Percentiles rank a stretch among this genome's conserved stretches.
These are phyloP conservation scores for Talaromyces verruculosus DNA, from an alignment of 2,329 filamentous ascomycete genomes.

Conservation along the genomic window DNA sequence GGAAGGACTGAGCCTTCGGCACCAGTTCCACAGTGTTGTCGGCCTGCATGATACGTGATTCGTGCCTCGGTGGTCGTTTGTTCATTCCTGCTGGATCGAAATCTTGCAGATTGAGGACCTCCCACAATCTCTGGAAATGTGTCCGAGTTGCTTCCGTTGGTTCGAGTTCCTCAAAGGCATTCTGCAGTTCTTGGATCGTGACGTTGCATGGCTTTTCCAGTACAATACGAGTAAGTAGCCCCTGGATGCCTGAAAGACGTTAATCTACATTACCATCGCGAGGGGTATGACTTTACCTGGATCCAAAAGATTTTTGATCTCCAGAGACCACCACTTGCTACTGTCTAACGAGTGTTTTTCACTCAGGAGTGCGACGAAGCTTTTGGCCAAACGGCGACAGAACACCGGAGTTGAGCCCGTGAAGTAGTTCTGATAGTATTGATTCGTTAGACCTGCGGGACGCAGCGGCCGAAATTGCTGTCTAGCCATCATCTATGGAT, in stretches of 20 bases:
- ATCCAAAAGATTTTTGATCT: neutral
- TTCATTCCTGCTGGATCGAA: too few species aligned
- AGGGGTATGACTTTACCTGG: neutral
- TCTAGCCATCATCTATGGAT: neutral
- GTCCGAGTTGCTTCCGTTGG: neutral
- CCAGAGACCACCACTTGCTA: neutral
- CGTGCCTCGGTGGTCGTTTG: too few species aligned
- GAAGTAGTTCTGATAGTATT: neutral
- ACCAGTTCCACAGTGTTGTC: too few species aligned
- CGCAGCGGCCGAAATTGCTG: neutral
- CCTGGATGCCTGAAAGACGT: neutral
- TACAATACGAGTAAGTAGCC: neutral
- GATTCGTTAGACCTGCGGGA: neutral
- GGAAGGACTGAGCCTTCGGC: too few species aligned
- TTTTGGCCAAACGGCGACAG: neutral
- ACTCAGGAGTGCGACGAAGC: neutral
- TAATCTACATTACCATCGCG: neutral
- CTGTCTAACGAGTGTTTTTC: neutral
- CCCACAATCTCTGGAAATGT: neutral
- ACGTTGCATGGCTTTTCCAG: neutral
- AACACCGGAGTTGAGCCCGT: neutral
- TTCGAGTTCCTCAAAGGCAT: neutral
- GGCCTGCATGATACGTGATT: too few species aligned
- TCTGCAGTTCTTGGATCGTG: neutral
- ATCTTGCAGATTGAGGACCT: too few species aligned